Base-by-base conservation (phyloP, 129 eudicot species). In the Flaveria linearis region DNA sequence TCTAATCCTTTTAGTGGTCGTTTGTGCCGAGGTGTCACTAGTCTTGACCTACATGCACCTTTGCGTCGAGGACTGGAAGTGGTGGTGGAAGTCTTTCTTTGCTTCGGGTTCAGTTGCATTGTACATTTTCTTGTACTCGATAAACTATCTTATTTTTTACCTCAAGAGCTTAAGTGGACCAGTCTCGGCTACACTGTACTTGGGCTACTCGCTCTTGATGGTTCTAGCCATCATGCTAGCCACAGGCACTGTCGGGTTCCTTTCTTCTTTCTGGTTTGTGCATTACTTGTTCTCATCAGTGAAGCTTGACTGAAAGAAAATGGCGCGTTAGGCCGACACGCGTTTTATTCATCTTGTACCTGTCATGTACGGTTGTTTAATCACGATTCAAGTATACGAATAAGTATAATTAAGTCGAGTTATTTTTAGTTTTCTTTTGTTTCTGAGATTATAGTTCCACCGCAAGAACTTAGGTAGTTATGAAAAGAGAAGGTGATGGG, bases 211-310 rank as follows among this genome's bases (percentile, higher is more conserved):
- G 4, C 73, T 83, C 43, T 83, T 83, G 70, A 83, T 83, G 86
- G 86, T 78, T 73, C 22, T 83, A 58, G 86, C 86, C 18, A 75
- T 83, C 71, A 83, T 83, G 86, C 53, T 83, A 23, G 86, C 86
- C 47, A 83, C 83, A 0, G 83, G 86, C 7, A 83, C 86, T 3
- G 83, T 83, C 36, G 86, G 86, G 60, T 74, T 83, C 63, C 86
- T 83, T 63, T 83, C 86, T 61, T 83, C 86, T 1, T 78, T 83
- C 64, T 83, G 86, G 86, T 83, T 83, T 17, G 86, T 83, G 80
- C 86, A 83, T 78, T 83, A 83, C 71, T 51, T 83, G 77, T 83
- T 83, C 83, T 83, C 83, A 0, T 83, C 86, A 11, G 86, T 83
- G 55, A 83, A 83, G 74, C 76, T 83, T 52, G 86, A 83, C 55